These are phyloP conservation scores for Globisporangium carolinianum DNA, from an alignment of 352 stramenopile species.

Conservation along the genomic window DNA sequence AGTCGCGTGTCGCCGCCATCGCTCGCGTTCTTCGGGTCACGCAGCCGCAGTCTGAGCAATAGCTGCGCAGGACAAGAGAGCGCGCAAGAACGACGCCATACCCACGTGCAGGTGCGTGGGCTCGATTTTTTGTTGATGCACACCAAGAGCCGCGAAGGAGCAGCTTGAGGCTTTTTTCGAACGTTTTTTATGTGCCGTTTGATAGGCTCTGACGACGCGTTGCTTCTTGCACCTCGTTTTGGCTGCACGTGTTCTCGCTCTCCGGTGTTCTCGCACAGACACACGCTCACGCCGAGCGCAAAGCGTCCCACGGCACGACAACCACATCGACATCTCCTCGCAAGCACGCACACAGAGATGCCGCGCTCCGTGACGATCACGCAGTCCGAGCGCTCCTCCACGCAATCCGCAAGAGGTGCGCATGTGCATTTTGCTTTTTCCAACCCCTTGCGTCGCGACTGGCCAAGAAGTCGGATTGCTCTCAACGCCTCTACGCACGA, in stretches of 20 bases:
- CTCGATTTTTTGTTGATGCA: constrained; percentile 7
- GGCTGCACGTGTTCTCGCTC: no score
- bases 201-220: background rate
- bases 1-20: background rate
- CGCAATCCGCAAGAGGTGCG: constrained; percentile 10
- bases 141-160: constrained; percentile 4
- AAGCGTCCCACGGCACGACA: background rate
- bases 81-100: background rate
- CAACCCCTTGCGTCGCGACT: background rate
- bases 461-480: background rate
- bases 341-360: background rate
- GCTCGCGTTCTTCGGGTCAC: background rate
- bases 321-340: background rate
- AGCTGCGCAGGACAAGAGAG: background rate
- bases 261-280: background rate
- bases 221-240: background rate
- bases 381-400: constrained; percentile 4
- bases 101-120: constrained; percentile 2
- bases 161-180: background rate
- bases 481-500: constrained; percentile 18
- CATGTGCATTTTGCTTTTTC: background rate
- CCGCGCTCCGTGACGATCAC: constrained; percentile 10
- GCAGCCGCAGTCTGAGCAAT: background rate
- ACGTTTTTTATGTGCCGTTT: background rate
- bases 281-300: background rate